Percentiles rank a stretch among this genome's conserved stretches.
Conservation (phyloP, 345 rosid species). For the Populus davidiana region DNA sequence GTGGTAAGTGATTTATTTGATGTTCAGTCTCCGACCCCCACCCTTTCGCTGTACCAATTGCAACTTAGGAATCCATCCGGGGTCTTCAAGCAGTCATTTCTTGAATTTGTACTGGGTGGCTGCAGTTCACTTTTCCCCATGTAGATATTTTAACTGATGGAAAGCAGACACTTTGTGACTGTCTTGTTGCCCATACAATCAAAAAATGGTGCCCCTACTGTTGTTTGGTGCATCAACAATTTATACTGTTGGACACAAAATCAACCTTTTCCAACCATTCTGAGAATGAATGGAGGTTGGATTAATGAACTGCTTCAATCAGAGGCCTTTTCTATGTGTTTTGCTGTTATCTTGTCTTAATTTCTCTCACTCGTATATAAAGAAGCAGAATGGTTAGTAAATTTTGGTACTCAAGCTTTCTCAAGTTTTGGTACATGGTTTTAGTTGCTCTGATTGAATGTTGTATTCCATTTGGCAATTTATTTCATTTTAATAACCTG, state of each 20-base stretch:
- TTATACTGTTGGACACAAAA: slow-evolving; percentile 21
- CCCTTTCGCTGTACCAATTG: slow-evolving; percentile 27
- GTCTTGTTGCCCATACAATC: slow-evolving; percentile 29
- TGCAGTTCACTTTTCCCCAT: slow-evolving; percentile 40
- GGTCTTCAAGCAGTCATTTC: slow-evolving; percentile 31
- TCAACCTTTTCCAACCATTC: slow-evolving; percentile 17
- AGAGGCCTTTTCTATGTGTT: slow-evolving; percentile 39
- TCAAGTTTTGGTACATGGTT: slow-evolving; percentile 24
- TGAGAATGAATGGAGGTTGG: slow-evolving; percentile 21
- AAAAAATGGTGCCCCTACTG: slow-evolving; percentile 31
- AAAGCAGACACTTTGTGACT: slow-evolving; percentile 34
- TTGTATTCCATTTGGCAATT: slow-evolving; percentile 19
- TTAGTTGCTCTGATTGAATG: slow-evolving; percentile 20
- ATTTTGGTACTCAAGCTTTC: slow-evolving; percentile 28
- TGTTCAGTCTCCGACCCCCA: slow-evolving; percentile 45
- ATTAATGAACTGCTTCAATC: slow-evolving; percentile 31
- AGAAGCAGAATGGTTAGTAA: slow-evolving; percentile 31
- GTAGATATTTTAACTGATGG: slow-evolving; percentile 57
- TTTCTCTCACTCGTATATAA: slow-evolving; percentile 16
- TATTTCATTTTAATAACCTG: slow-evolving; percentile 4
- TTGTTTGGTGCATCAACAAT: slow-evolving; percentile 30
- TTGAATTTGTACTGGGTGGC: slow-evolving; percentile 40
- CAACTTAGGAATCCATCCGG: slow-evolving; percentile 22
- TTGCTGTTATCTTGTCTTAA: slow-evolving; percentile 33
- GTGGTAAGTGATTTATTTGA: slow-evolving; percentile 55